Conservation (phyloP, 73 alveolate genomes). For the Tetrahymena malaccensis region DNA sequence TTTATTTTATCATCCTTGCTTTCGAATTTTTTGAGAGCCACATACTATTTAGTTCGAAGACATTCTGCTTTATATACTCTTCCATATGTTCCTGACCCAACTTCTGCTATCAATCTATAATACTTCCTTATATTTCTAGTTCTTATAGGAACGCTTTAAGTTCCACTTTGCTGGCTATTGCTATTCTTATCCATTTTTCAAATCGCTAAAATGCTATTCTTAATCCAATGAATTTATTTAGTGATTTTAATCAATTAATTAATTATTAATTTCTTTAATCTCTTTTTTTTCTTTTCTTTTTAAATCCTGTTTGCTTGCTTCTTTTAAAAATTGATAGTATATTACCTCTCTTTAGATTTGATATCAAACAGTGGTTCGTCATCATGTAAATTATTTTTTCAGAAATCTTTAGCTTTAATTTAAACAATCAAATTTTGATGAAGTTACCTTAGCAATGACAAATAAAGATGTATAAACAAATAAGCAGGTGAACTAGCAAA, state of each 20-base stretch:
- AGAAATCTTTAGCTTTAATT: neutral
- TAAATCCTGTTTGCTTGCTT: neutral
- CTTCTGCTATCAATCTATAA: constrained; percentile 39
- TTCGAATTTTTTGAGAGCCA: constrained; percentile 84
- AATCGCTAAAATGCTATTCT: neutral
- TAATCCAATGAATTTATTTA: neutral
- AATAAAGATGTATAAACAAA: no score
- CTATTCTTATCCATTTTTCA: neutral
- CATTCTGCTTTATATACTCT: constrained; percentile 83
- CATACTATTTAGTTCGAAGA: constrained; percentile 52
- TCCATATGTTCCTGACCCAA: constrained; percentile 95
- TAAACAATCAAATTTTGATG: neutral
- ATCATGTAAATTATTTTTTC: neutral
- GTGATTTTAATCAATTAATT: neutral
- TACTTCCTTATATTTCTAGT: constrained; percentile 31
- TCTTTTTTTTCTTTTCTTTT: neutral
- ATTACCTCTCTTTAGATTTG: neutral
- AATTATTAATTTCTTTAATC: neutral
- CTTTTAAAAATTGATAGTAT: neutral
- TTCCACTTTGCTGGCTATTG: neutral
- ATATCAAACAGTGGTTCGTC: neutral
- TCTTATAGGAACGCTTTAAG: constrained; percentile 13
- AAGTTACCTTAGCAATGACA: neutral
- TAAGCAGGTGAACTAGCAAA: no score
- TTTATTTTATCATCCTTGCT: constrained; percentile 67